Base-by-base conservation (phyloP, 306 rosid genomes). In the Sicyos baderoa region DNA sequence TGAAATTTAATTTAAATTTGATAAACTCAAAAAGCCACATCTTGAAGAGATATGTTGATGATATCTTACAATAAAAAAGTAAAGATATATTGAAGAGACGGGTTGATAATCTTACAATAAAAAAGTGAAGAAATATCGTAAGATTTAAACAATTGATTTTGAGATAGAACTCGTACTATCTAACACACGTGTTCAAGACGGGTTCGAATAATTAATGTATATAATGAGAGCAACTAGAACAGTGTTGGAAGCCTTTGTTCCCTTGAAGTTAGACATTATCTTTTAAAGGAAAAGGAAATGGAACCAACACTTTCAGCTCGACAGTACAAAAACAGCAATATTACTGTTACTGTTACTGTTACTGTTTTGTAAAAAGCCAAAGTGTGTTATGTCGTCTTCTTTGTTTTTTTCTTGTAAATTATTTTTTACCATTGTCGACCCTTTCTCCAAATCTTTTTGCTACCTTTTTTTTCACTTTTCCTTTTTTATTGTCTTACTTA, bases 281-380 rank as follows among this genome's bases (percentile, higher is more conserved):
- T 45, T 64, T 21, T 29, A 65, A 65, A 42, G 52, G 32, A 18
- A 16, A 40, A 40, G 42, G 52, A 42, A 63, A 40, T 42, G 49
- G 51, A 62, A 37, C 37, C 70, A 10, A 64, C 70, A 25, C 2
- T 57, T 54, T 35, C 2, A 18, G 40, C 13, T 42, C 37, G 70
- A 64, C 70, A 44, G 35, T 19, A 21, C 37, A 45, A 45, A 65
- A 29, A 45, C 70, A 65, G 54, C 54, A 19, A 42, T n/a, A n/a
- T 65, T 65, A 44, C 70, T 64, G 53, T 55, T 64, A 44, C 70
- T 45, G 50, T 65, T 65, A 44, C 70, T 64, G 53, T 55, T 64
- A 44, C 70, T 45, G 50, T 45, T 59, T 65, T 21, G 53, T 65
- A 42, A 65, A 65, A 65, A 65, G 70, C 70, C 70, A 14, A 64